Evolutionary conservation across 768 basidiomycete species (phyloP).

Genomic region (Termitomyces sp.): DNA sequence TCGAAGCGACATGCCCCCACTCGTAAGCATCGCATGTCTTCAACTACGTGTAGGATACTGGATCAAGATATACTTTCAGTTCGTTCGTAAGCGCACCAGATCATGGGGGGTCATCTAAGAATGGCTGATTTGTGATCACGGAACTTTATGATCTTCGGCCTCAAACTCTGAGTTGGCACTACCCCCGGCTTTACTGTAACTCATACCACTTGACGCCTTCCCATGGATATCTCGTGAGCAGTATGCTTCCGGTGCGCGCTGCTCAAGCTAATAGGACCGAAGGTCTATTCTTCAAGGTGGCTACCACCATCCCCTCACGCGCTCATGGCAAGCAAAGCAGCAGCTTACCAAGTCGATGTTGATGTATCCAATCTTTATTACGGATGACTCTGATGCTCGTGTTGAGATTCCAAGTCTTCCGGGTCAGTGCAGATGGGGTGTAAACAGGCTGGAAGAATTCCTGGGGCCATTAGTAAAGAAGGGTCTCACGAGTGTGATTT

Average conservation of each 20-base stretch:
- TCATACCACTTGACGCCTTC: background rate
- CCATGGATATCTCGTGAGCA: constrained; percentile 43
- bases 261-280: constrained; percentile 6
- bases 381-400: constrained; percentile 86
- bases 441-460: constrained; percentile 89
- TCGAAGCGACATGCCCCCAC: background rate
- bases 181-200: background rate
- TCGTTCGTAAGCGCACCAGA: background rate
- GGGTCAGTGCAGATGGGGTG: constrained; percentile 89
- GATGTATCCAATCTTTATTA: constrained; percentile 99
- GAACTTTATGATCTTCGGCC: background rate
- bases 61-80: background rate
- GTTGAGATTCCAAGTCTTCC: constrained; percentile 75
- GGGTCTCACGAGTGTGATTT: constrained; percentile 85
- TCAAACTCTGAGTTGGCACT: background rate
- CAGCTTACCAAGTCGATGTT: constrained; percentile 87
- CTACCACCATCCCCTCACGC: constrained; percentile 86
- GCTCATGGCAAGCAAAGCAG: constrained; percentile 81
- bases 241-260: background rate
- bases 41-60: background rate
- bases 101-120: background rate
- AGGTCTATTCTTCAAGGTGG: constrained; percentile 88
- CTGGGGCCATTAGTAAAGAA: constrained; percentile 83
- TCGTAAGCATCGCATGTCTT: background rate
- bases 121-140: background rate